Conservation (phyloP, 2,329 filamentous ascomycete species). For the Diplodia scrobiculata region DNA sequence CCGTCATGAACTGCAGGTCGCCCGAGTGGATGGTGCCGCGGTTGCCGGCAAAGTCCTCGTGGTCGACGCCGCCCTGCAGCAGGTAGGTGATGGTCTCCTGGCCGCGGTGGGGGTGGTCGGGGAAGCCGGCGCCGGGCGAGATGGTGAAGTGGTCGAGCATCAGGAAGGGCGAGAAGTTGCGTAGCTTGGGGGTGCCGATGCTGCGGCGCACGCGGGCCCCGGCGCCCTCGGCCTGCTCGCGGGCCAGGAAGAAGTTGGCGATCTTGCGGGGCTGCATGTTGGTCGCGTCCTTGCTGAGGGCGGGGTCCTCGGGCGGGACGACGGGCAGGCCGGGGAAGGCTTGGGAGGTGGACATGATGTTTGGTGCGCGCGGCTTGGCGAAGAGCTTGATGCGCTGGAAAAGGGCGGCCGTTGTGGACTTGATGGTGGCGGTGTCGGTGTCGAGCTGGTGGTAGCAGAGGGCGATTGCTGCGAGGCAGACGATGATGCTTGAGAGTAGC, state of each 20-base stretch:
- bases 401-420: conserved; percentile 37
- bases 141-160: conserved; percentile 95
- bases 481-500: conserved; percentile 47
- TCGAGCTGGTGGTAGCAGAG: conserved; percentile 41
- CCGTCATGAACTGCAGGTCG: conserved; percentile 98
- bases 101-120: conserved; percentile 80
- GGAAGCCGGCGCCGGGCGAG: conserved; percentile 79
- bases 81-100: conserved; percentile 92
- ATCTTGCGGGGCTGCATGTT: conserved; percentile 75
- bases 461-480: conserved; percentile 45
- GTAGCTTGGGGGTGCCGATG: conserved; percentile 79
- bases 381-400: conserved; percentile 43
- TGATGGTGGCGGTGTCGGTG: conserved; percentile 33
- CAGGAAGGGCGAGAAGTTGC: conserved; percentile 87
- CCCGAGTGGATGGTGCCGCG: conserved; percentile 79
- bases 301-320: conserved; percentile 49
- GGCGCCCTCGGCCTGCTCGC: conserved; percentile 84
- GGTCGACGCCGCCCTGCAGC: conserved; percentile 80
- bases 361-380: conserved; percentile 37
- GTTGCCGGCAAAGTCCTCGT: conserved; percentile 89
- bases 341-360: conserved; percentile 40
- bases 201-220: conserved; percentile 85
- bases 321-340: conserved; percentile 54
- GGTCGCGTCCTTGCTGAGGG: conserved; percentile 49
- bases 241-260: conserved; percentile 77